These are phyloP conservation scores for Microbotryum lychnidis-dioicae DNA, from an alignment of 1,284 basidiomycete genomes.

Conservation along the genomic window DNA sequence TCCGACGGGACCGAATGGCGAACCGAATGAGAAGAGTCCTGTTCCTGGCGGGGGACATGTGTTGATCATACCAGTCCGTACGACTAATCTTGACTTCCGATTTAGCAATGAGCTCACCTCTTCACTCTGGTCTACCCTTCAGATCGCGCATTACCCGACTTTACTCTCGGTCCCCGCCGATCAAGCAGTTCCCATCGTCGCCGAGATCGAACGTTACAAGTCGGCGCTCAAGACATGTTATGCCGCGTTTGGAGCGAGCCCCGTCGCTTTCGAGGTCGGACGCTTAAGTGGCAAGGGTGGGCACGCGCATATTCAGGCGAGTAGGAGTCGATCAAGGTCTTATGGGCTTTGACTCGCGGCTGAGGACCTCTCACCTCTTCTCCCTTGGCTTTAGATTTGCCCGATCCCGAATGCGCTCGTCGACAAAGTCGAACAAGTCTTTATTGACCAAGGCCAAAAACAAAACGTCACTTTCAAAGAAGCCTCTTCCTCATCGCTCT, in stretches of 20 bases:
- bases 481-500: constrained; percentile 6
- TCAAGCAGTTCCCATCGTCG: constrained; percentile 60
- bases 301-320: constrained; percentile 67
- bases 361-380: background rate
- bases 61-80: constrained; percentile 44
- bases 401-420: constrained; percentile 62
- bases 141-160: constrained; percentile 52
- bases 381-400: constrained; percentile 52
- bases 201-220: constrained; percentile 78
- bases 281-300: constrained; percentile 66
- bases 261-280: constrained; percentile 81
- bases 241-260: constrained; percentile 56
- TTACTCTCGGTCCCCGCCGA: constrained; percentile 63
- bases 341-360: background rate
- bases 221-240: constrained; percentile 62
- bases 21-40: constrained; percentile 38
- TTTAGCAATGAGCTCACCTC: constrained; percentile 55
- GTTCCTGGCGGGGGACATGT: constrained; percentile 92
- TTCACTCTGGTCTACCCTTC: constrained; percentile 42
- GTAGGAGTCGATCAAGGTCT: background rate
- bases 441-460: constrained; percentile 57
- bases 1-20: constrained; percentile 55
- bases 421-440: constrained; percentile 59
- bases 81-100: too few relatives aligned
- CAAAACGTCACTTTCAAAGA: constrained; percentile 47